Base-by-base conservation (phyloP, 805 yeast species). In the Kluyveromyces aestuarii region DNA sequence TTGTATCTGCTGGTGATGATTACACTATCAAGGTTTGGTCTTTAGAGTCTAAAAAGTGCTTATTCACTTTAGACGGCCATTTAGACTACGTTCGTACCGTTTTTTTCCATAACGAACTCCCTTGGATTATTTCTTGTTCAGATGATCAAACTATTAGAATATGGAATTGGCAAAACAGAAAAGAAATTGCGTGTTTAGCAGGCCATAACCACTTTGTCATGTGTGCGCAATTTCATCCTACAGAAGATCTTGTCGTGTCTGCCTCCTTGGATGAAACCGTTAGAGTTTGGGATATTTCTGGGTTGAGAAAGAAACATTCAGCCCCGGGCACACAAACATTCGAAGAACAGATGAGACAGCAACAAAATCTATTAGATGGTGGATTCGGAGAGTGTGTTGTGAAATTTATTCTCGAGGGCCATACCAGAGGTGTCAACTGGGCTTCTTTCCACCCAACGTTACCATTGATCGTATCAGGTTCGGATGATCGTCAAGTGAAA, bases 141-240 rank as follows among this genome's bases (percentile, higher is more conserved):
- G 99, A 93, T 69, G 99, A 93, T 73, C 99, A 93, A 71, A 93
- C 99, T 33, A 89, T 95, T 55, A 79, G 99, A 66, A 91, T 93
- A 56, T 93, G 99, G 99, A 95, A 93, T 72, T 93, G 99, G 99
- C 99, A 95, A 73, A 90, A 90, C 67, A 82, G 99, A 59, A 91
- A 89, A 66, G 98, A 93, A 61, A 85, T 93, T 62, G 98, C 98
- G 9, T 88, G 96, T 61, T 72, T 93, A 57, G 91, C 99, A 8
- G 99, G 99, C 53, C 99, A 93, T 69, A 90, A 88, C 70, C 99
- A 93, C 72, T 93, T 95, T 69, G 97, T 93, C 48, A 87, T 93
- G 93, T 86, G 95, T 59, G 98, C 99, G 2, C 95, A 87, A 68
- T 93, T 93, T 77, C 99, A 93, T 66, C 97, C 97, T 41, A 73